Conservation (phyloP, 805 yeast genomes). For the Starmerella khaoyaiensis region DNA sequence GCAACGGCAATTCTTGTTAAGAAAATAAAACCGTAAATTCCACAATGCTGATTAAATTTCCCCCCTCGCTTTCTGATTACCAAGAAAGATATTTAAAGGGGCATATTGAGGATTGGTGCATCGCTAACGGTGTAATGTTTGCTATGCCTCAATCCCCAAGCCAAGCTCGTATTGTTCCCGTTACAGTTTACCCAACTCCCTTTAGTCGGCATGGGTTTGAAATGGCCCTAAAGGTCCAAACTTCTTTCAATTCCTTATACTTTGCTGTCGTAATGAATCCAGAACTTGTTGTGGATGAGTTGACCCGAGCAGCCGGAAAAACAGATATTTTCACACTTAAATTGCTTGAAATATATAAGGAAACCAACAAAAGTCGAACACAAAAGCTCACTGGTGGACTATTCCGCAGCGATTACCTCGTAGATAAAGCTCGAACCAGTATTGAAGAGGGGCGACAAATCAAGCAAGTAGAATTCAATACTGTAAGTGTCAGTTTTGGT, state of each 20-base stretch:
- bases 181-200: slow-evolving; percentile 84
- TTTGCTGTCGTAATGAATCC: slow-evolving; percentile 46
- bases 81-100: slow-evolving; percentile 19
- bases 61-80: slow-evolving; percentile 22
- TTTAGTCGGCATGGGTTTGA: slow-evolving; percentile 57
- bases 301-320: slow-evolving; percentile 27
- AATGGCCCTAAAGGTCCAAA: slow-evolving; percentile 54
- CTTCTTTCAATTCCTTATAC: slow-evolving; percentile 59
- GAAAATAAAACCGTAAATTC: not conserved
- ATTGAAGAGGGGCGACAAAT: slow-evolving; percentile 35
- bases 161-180: slow-evolving; percentile 59
- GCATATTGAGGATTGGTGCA: slow-evolving; percentile 53
- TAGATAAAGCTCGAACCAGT: slow-evolving; percentile 32
- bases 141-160: slow-evolving; percentile 20
- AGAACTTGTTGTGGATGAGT: slow-evolving; percentile 49
- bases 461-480: slow-evolving; percentile 93
- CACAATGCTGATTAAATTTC: slow-evolving; percentile 22
- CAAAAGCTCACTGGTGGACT: slow-evolving; percentile 60
- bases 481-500: slow-evolving; percentile 91
- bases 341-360: slow-evolving; percentile 45
- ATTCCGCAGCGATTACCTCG: slow-evolving; percentile 82
- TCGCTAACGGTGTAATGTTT: slow-evolving; percentile 69
- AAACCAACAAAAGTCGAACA: slow-evolving; percentile 31
- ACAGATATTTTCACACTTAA: slow-evolving; percentile 78
- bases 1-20: too few species aligned